Evolutionary conservation across 2,329 filamentous ascomycete species (phyloP), one percentile per base, ranked within the genome.

Genomic region (Hysterium pulicare): DNA sequence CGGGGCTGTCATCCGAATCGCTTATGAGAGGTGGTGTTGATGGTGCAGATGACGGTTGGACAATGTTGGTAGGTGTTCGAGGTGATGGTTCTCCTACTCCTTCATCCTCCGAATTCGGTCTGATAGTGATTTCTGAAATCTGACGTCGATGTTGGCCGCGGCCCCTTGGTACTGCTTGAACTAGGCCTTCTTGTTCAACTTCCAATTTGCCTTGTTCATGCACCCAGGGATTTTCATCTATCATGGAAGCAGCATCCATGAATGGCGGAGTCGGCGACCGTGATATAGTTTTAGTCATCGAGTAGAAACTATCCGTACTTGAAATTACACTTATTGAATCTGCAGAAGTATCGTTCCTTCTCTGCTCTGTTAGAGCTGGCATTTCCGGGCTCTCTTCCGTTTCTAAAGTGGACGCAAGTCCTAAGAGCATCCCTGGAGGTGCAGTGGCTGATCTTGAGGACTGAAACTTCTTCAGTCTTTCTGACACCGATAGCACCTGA

Each of bases 11-110:
- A 19, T 71, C 68, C 4, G 63, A 67, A 38, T 75, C 70, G 38
- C 61, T 68, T 15, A 65, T 55, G 11, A 75, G 58, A n/a, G 66
- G 69, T 32, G 73, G 71, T 5, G 72, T 73, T 26, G 64, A 64
- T n/a, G 71, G 66, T 4, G 60, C 57, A 20, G 66, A 64, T 10
- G 53, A 61, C 8, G 54, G 50, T 6, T 49, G 53, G 21, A 56
- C 40, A 30, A 57, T 49, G 22, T 51, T 50, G 10, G 54, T 55
- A 24, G 57, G 55, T n/a, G 59, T 61, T 7, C 51, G 38, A 24
- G 53, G 49, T 35, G 50, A 35, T 32, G 50, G 41, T 28, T 49
- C 40, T n/a, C 47, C 42, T n/a, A n/a, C n/a, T n/a, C 34, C 38
- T 4, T 40, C 24, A 11, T 55, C 51, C 11, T 38, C 44, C 10